These are phyloP conservation scores for Chaetomidium leptoderma DNA, from an alignment of 495 filamentous ascomycete genomes.

Conservation along the genomic window DNA sequence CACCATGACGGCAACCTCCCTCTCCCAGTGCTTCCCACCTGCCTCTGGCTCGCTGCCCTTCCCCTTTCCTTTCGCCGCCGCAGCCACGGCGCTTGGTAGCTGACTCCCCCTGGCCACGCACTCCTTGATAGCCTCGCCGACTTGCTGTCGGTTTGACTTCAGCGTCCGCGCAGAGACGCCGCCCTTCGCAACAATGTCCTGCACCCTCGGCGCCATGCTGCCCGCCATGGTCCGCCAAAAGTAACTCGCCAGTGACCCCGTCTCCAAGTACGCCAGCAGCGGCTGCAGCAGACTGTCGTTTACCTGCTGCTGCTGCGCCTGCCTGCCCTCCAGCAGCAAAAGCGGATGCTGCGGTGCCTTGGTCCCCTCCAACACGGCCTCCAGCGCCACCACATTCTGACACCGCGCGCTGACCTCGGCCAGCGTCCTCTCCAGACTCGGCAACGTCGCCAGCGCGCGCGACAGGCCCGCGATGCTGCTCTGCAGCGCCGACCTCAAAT, in stretches of 20 bases:
- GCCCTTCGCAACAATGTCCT: slow-evolving; percentile 76
- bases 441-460: slow-evolving; percentile 70
- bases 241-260: slow-evolving; percentile 76
- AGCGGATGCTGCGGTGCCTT: slow-evolving; percentile 63
- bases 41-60: slow-evolving; percentile 38
- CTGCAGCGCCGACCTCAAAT: slow-evolving; percentile 68
- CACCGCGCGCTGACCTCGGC: slow-evolving; percentile 77
- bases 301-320: slow-evolving; percentile 25
- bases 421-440: slow-evolving; percentile 76
- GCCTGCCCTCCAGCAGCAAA: slow-evolving; percentile 48
- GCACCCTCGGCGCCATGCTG: slow-evolving; percentile 67
- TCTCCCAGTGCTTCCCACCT: slow-evolving; percentile 57
- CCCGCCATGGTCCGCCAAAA: slow-evolving; percentile 88
- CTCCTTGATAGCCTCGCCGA: slow-evolving; percentile 72
- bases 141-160: slow-evolving; percentile 65
- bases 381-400: slow-evolving; percentile 83
- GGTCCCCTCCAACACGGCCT: slow-evolving; percentile 66
- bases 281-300: slow-evolving; percentile 63
- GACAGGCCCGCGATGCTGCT: slow-evolving; percentile 67
- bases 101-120: slow-evolving; percentile 76
- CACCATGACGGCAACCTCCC: slow-evolving; percentile 94
- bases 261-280: slow-evolving; percentile 76
- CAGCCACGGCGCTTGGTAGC: slow-evolving; percentile 44
- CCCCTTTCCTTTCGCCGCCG: slow-evolving; percentile 37
- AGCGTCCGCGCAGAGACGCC: slow-evolving; percentile 79